Base-by-base conservation (phyloP, 352 stramenopile genomes). In the Pythium graminicola region DNA sequence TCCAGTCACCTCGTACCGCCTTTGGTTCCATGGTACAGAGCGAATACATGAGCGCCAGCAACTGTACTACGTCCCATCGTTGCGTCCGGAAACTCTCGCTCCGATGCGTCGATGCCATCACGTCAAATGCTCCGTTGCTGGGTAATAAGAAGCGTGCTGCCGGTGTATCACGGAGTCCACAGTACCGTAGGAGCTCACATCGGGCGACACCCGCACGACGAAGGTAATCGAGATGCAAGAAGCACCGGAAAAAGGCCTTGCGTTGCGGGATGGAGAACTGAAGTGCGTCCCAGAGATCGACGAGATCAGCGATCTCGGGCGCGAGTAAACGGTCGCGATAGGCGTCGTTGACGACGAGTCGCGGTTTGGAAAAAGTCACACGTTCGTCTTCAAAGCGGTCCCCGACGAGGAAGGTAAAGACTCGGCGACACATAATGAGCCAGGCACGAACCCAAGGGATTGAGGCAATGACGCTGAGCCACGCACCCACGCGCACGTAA, bases 321-420 rank as follows among this genome's bases (percentile, higher is more conserved):
- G 56, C 77, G 9, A 85, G 65, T 31, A 88, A 46, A 3, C 77
- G 70, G 28, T 88, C 76, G 24, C 76, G 76, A 31, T 88, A 86
- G 29, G 61, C 61, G 50, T 87, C 76, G 33, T 84, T 81, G n/a
- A 72, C 69, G n/a, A 77, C 50, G 19, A 87, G 68, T 32, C 36
- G 49, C 5, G 11, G 13, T 36, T 72, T 76, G 51, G 72, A 74
- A 46, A 87, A 83, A 6, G 56, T 57, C 9, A 62, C 42, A 26
- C 33, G 48, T 31, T 85, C 72, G 54, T 85, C 74, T 36, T 73
- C 61, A 46, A 69, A 85, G 0, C 49, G 48, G 13, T 72, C 64
- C 9, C 72, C 76, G 19, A 83, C 26, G 38, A 85, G 50, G 48
- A 79, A 69, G 1, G 62, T 66, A 8, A 43, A 54, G n/a, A 42